Base-by-base conservation (phyloP, 2,329 filamentous ascomycete genomes). In the Taxawa tesnikishii region DNA sequence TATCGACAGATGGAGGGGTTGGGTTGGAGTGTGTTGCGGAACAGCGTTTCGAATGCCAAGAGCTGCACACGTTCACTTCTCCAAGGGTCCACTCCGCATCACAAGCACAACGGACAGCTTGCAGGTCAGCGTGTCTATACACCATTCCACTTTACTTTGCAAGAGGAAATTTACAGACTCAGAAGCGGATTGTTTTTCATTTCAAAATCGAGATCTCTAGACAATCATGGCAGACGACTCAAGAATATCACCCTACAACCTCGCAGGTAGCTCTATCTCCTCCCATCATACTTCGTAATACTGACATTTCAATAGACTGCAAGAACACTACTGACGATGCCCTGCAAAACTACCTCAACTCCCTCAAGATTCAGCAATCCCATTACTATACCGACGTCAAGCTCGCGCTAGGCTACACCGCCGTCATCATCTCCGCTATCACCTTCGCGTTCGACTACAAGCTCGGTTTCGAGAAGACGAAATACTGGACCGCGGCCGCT, bases 271-370 rank as follows among this genome's bases (percentile, higher is more conserved):
- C 10, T n/a, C n/a, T 23, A 24, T 9, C 11, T 24, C 25, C 14
- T 21, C 13, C n/a, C n/a, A n/a, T n/a, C n/a, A n/a, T n/a, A n/a
- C n/a, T n/a, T n/a, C n/a, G n/a, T n/a, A n/a, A n/a, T n/a, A n/a
- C n/a, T n/a, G n/a, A n/a, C n/a, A n/a, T n/a, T n/a, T n/a, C n/a
- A n/a, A n/a, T 8, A 93, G 90, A 96, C 55, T 79, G 98, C 42
- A 96, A 96, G 61, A 93, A 90, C 63, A 92, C 87, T 24, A 84
- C 83, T 44, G 90, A 98, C 63, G 90, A 98, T 61, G 84, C 87
- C 36, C 78, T 98, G 38, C 76, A 82, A 37, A 85, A 90, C 61
- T 96, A 96, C 65, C 76, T 98, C 41, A 88, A 83, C 59, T 82
- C 76, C 18, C 75, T 96, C 54, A 77, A 69, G 44, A 94, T 94